phyloP scores from a whole-genome alignment of 306 rosid species.

The Macrotyloma uniflorum region DNA sequence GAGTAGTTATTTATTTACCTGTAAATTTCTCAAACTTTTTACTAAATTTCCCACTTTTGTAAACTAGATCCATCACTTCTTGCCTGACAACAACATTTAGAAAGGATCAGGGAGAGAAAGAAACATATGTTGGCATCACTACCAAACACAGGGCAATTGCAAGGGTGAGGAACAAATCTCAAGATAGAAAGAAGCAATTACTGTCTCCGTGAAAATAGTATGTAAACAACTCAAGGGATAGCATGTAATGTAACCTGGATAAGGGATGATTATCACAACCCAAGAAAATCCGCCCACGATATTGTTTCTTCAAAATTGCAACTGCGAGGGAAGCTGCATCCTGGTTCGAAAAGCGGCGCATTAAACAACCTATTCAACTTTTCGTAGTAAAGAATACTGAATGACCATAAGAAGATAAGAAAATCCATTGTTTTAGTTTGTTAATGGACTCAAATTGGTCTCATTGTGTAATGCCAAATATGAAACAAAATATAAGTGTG shows the following conservation, averaged over 20 bases:
- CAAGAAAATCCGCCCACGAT: conserved; percentile 66
- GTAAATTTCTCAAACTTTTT: conserved; percentile 78
- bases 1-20: conserved; percentile 47
- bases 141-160: not conserved
- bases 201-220: not conserved
- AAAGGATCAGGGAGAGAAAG: conserved; percentile 6
- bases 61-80: conserved; percentile 88
- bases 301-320: conserved; percentile 77
- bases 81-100: conserved; percentile 67
- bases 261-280: conserved; percentile 96
- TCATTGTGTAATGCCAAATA: conserved; percentile 1
- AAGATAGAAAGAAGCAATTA: not conserved
- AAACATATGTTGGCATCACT: conserved; percentile 3
- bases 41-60: conserved; percentile 77
- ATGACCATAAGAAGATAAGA: not conserved
- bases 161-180: not conserved
- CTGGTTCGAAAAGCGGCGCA: conserved; percentile 45
- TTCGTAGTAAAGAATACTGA: not conserved
- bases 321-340: conserved; percentile 89
- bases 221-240: not conserved
- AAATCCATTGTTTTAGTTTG: conserved; percentile 6
- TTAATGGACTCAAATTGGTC: not conserved
- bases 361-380: conserved; percentile 11
- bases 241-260: conserved; percentile 65
- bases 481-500: not conserved